Evolutionary conservation across 2,329 filamentous ascomycete genomes (phyloP).

Genomic region (Neofusicoccum sp.): DNA sequence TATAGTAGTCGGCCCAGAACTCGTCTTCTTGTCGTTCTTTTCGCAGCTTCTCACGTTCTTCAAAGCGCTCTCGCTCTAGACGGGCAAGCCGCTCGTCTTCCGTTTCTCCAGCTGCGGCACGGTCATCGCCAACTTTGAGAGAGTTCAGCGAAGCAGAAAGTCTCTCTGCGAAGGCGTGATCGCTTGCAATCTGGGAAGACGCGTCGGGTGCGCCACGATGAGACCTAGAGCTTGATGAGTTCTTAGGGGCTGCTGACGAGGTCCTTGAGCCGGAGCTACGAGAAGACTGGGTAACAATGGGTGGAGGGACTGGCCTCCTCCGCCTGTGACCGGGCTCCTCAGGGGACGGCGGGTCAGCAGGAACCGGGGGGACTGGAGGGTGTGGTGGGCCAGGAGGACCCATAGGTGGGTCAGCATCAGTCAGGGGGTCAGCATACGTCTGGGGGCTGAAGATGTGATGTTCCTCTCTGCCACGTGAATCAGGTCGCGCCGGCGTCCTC

Average conservation of each 20-base stretch:
- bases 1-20: background rate
- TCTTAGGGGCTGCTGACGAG: background rate
- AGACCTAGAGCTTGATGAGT: background rate
- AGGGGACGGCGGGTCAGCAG: constrained; percentile 14
- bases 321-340: background rate
- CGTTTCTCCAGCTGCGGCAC: background rate
- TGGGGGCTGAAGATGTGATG: constrained; percentile 4
- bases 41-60: background rate
- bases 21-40: background rate
- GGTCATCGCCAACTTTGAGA: background rate
- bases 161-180: background rate
- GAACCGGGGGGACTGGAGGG: constrained; percentile 1
- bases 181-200: background rate
- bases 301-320: background rate
- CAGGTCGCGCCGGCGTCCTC: background rate
- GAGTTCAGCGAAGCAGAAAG: background rate
- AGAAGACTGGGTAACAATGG: constrained; percentile 4
- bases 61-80: background rate
- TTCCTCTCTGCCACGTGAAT: constrained; percentile 8
- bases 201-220: background rate
- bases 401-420: background rate
- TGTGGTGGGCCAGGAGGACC: constrained; percentile 10
- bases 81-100: constrained; percentile 6
- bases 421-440: background rate
- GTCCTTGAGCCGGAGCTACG: background rate